Evolutionary conservation across 345 rosid genomes (phyloP).

Genomic region (Firmiana major): DNA sequence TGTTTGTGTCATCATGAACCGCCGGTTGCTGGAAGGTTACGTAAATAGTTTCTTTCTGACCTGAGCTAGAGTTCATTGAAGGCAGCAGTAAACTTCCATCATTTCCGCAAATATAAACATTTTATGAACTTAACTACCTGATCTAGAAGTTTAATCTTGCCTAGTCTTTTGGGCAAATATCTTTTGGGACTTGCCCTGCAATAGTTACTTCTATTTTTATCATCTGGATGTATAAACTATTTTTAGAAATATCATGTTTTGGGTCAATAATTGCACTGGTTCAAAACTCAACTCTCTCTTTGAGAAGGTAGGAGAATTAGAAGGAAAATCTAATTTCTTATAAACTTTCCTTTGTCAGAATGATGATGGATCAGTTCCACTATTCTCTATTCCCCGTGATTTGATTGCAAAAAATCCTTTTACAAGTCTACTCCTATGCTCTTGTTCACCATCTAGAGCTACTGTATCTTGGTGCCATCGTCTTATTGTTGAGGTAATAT

Average conservation of each 20-base stretch:
- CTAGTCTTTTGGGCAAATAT: background rate
- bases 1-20: background rate
- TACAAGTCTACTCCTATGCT: conserved; percentile 78
- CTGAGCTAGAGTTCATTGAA: background rate
- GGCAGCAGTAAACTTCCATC: background rate
- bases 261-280: background rate
- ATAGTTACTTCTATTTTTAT: background rate
- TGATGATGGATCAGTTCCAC: conserved; percentile 69
- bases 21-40: background rate
- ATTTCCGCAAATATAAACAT: background rate
- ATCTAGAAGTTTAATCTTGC: background rate
- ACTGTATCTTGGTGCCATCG: conserved; percentile 74
- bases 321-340: conserved; percentile 19
- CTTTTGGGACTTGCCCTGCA: background rate
- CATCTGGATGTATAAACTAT: background rate
- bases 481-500: conserved; percentile 67
- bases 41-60: too few species aligned
- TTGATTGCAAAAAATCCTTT: conserved; percentile 88
- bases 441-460: conserved; percentile 47
- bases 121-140: background rate
- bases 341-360: conserved; percentile 44
- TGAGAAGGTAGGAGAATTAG: background rate
- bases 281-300: background rate
- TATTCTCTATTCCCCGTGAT: conserved; percentile 70
- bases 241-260: background rate